Evolutionary conservation across 805 yeast species (phyloP).

Genomic region (Lipomyces chichibuensis): DNA sequence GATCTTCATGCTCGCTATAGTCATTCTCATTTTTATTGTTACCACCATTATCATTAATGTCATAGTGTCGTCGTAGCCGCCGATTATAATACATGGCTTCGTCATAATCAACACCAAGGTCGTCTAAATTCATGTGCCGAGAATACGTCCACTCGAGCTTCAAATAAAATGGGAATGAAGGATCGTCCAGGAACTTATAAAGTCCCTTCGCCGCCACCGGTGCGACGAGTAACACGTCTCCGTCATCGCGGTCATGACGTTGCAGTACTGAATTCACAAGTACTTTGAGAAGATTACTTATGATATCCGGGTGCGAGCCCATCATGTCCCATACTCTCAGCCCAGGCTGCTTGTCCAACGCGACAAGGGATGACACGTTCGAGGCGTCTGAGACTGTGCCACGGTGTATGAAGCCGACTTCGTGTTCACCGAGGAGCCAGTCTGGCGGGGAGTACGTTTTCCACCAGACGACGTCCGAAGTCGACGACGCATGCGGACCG

Average conservation of each 20-base stretch:
- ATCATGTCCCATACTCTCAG: slow-evolving; percentile 51
- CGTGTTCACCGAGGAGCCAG: slow-evolving; percentile 62
- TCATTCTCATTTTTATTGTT: background rate
- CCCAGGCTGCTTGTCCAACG: slow-evolving; percentile 13
- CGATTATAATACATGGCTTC: slow-evolving; percentile 13
- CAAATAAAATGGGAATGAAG: slow-evolving; percentile 9
- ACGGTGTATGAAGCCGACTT: slow-evolving; percentile 38
- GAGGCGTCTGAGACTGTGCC: slow-evolving; percentile 26
- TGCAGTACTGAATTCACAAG: slow-evolving; percentile 18
- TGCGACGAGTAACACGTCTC: slow-evolving; percentile 41
- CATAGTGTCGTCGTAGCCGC: background rate
- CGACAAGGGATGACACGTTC: slow-evolving; percentile 20
- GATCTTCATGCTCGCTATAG: background rate
- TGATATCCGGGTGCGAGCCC: slow-evolving; percentile 48
- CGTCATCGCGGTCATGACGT: background rate
- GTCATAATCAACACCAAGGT: slow-evolving; percentile 24
- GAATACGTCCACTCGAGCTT: slow-evolving; percentile 22
- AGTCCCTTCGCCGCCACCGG: slow-evolving; percentile 37
- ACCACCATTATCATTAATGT: background rate
- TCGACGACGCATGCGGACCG: slow-evolving; percentile 38
- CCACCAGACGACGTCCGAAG: slow-evolving; percentile 74
- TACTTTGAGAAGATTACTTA: slow-evolving; percentile 39
- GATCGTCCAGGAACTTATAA: slow-evolving; percentile 12
- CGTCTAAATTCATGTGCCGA: slow-evolving; percentile 35
- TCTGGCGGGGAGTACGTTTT: slow-evolving; percentile 91